A percentile compares a stretch with the other conserved stretches of the same genome.
These are phyloP conservation scores for Daldinia eschscholtzii DNA, from an alignment of 2,329 filamentous ascomycete species.

Conservation along the genomic window DNA sequence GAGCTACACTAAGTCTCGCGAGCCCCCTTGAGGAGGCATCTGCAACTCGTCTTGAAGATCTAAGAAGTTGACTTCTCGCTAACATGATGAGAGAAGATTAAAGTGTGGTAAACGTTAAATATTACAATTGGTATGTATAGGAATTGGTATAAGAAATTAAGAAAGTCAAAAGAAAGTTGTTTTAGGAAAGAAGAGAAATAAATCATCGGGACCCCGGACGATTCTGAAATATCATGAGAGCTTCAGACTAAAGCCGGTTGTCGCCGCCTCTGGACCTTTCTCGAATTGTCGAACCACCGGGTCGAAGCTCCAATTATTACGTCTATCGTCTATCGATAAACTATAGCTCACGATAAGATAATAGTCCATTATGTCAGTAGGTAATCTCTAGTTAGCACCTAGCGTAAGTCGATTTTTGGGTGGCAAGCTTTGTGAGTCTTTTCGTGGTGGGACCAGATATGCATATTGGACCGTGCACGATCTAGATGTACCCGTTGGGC, in stretches of 20 bases:
- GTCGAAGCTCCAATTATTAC: conserved; percentile 36
- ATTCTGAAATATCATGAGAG: conserved; percentile 38
- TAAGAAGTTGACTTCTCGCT: conserved; percentile 55
- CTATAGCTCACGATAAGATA: conserved; percentile 19
- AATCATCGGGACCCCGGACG: conserved; percentile 21
- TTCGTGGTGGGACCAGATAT: not conserved
- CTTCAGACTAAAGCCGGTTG: conserved; percentile 25
- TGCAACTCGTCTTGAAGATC: conserved; percentile 53
- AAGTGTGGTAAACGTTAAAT: conserved; percentile 1
- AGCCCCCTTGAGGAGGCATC: conserved; percentile 47
- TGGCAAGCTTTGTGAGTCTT: conserved; percentile 9
- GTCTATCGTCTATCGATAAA: conserved; percentile 49
- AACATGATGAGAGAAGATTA: conserved; percentile 52
- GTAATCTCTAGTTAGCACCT: not conserved
- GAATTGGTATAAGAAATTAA: conserved; percentile 12
- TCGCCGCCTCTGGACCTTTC: conserved; percentile 48
- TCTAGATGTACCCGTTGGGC: too few species aligned
- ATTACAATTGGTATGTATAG: conserved; percentile 1
- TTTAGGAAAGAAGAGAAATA: conserved; percentile 27
- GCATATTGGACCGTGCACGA: not conserved
- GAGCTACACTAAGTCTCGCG: conserved; percentile 42
- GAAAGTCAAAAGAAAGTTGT: conserved; percentile 21
- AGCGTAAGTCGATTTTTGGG: not conserved
- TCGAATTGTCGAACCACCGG: conserved; percentile 47
- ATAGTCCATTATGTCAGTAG: not conserved